Evolutionary conservation across 371 early-diverging fungal species (phyloP), one percentile per base, ranked within the genome.

Genomic region (Capillidium heterosporum): DNA sequence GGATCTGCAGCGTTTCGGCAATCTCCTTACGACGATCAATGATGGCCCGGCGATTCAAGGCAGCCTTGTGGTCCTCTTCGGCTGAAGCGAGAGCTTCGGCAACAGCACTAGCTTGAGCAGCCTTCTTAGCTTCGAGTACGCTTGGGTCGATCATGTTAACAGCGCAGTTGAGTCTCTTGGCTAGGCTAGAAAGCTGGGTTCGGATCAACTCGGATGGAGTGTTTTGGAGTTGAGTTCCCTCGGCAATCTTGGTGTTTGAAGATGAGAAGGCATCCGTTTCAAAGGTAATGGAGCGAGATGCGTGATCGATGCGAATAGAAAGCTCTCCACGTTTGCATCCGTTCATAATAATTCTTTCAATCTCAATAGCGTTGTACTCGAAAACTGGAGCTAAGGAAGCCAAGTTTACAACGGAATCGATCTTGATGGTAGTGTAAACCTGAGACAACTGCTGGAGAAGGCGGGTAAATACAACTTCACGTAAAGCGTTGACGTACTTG

Each of bases 331-430:
- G 87, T 59, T 91, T 84, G 70, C 91, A 91, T 32, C 94, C 98
- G 67, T 88, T 83, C 90, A 96, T 91, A 61, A 96, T 85, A 70
- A 95, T 91, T 69, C 88, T 86, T 72, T 97, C 98, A 61, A 97
- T 88, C 15, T 78, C 77, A 44, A 87, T 82, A 10, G 87, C 80
- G 59, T 83, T 85, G 65, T 86, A 82, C 73, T 78, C 80, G 78
- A 80, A 85, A 23, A 91, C 86, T 32, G 73, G 77, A 19, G 86
- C 80, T 80, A 95, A 89, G 27, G 86, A 76, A 26, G 91, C 88
- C 31, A 95, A 75, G 55, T 85, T 72, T 54, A 90, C 77, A 32
- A 97, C 80, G 69, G 85, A 82, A 62, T 91, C 93, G 32, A 96
- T 78, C 74, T 90, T 85, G 70, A 95, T 85, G 56, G 90, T 85